Base-by-base conservation (phyloP, 2,329 filamentous ascomycete species). In the Claviceps pusilla region DNA sequence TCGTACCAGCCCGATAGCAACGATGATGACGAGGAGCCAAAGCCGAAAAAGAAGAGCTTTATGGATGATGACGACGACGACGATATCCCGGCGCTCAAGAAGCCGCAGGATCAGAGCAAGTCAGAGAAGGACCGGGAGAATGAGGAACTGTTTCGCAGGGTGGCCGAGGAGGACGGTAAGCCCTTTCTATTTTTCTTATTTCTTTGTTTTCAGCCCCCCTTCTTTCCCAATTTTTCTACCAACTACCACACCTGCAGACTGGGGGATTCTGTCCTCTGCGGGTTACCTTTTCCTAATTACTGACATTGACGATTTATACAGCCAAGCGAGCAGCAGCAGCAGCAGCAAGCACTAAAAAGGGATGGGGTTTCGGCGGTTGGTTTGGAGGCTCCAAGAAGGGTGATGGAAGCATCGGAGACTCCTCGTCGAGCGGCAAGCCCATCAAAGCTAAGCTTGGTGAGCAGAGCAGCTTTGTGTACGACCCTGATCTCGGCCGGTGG, bases 401-500 rank as follows among this genome's bases (percentile, higher is more conserved):
- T 11, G 60, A 66, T 4, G 57, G 60, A 2, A 57, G 61, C 19
- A 62, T 64, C 31, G 65, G 71, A n/a, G 70, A 69, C 31, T 70
- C 69, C 31, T 61, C 70, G 7, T 66, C 69, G n/a, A 67, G 74
- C 4, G 76, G 76, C 64, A 84, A 84, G 64, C 73, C 90, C n/a
- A 87, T 96, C 67, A 83, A 81, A 61, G 93, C 94, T 58, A 98
- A 98, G 64, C 79, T 98, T 9, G 94, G 91, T 57, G 94, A 98
- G 68, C 82, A 93, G 64, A 95, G 82, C 68, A 89, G 83, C 48
- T 96, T 98, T 69, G 85, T 91, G 60, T 98, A 93, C 64, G 93
- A 98, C 65, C 86, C 89, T 2, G 87, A 96, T n/a, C 78, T 95
- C 52, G 94, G 95, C 74, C 89, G 93, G 66, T 98, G 94, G 94